phyloP scores from a whole-genome alignment of 139 green algal genomes.

The Micromonas pusilla region DNA sequence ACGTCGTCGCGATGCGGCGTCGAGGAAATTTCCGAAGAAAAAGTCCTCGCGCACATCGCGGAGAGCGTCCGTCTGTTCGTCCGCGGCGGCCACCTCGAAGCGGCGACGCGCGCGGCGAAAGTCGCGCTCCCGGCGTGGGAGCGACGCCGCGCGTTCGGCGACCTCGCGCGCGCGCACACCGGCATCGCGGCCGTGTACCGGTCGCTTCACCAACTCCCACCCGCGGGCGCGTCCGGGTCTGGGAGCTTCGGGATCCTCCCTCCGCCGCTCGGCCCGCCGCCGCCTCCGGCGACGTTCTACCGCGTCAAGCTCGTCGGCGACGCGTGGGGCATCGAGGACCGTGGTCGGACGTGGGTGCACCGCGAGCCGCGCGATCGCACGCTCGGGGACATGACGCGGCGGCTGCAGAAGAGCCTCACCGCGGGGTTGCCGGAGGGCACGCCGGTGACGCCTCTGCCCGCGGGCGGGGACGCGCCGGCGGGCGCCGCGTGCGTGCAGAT shows the following conservation, averaged over 20 bases:
- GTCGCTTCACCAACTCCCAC: background rate
- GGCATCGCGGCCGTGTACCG: background rate
- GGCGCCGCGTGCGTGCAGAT: constrained; percentile 5
- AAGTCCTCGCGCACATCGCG: background rate
- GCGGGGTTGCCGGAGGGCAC: background rate
- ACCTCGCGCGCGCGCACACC: constrained; percentile 3
- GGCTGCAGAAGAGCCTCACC: background rate
- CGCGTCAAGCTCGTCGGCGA: constrained; percentile 1
- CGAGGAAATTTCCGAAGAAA: constrained; percentile 17
- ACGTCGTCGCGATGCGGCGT: background rate
- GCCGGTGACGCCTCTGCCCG: background rate
- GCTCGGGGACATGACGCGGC: background rate
- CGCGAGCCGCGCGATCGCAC: constrained; percentile 9
- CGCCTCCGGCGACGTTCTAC: constrained; percentile 4
- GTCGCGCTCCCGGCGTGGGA: background rate
- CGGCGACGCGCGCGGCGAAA: background rate
- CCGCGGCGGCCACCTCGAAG: constrained; percentile 1
- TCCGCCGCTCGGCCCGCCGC: background rate
- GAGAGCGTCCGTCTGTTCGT: background rate
- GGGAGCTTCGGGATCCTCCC: background rate
- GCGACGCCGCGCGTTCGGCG: background rate
- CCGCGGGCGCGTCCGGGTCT: background rate
- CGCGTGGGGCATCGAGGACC: background rate
- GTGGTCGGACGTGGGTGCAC: background rate
- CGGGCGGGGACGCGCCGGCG: background rate